Base-by-base conservation (phyloP, 805 yeast species). In the Hemisphaericaspora nanyangensis region DNA sequence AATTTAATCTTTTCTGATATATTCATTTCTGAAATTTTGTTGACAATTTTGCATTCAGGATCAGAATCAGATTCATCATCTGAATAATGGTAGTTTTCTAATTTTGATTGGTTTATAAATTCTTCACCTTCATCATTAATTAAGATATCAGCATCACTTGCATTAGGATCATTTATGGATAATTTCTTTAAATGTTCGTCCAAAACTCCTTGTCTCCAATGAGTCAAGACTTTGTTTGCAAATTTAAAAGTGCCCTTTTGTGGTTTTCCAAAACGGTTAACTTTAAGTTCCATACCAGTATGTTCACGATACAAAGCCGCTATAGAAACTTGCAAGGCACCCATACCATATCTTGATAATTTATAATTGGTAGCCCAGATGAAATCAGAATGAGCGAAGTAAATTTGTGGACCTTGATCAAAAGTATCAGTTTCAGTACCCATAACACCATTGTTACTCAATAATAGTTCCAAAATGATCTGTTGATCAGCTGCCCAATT, bases 401-500 rank as follows among this genome's bases (percentile, higher is more conserved):
- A 85, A 41, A 87, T 77, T 34, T 79, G 79, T 25, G 95, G 93
- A 28, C 90, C 90, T 47, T 86, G 89, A 43, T 81, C 82, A 55
- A 61, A 80, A 13, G 83, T 77, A 48, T 79, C 72, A 29, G 84
- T 75, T 31, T 76, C 71, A 4, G 96, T 88, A 30, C 95, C 95
- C 89, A 88, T 83, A 30, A 75, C 78, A 53, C 96, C 96, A 43
- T 76, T 66, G 50, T 84, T 76, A 40, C 89, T 80, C 60, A 87
- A 68, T 38, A 88, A 71, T 52, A 88, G 68, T 55, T 88, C 96
- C 56, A 86, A 68, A 45, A 87, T 85, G 56, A 88, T 85, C 61
- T 88, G 96, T 61, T 86, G 89, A 61, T 88, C 96, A 20, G 87
- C 88, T 31, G 95, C 95, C 95, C 95, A 86, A 56, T 86, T 88